Percentiles rank a stretch among this genome's conserved stretches.
phyloP scores from a whole-genome alignment of 2,329 filamentous ascomycete genomes.

The Nemania sp. region DNA sequence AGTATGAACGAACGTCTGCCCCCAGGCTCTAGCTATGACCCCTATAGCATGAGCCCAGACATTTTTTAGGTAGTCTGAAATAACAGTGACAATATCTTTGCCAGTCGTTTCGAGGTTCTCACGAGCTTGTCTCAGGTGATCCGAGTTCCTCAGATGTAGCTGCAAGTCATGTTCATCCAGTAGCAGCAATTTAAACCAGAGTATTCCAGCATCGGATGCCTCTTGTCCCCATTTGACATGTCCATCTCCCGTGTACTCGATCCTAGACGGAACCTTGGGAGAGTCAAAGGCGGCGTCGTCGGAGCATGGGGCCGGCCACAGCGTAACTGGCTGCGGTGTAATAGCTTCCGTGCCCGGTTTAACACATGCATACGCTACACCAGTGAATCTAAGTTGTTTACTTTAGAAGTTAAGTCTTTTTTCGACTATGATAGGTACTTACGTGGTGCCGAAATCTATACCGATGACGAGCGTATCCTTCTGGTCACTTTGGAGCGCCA shows the following conservation, averaged over 20 bases:
- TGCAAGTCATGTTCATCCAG: conserved; percentile 8
- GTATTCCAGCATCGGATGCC: background rate
- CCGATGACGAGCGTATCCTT: conserved; percentile 5
- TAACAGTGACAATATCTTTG: conserved; percentile 37
- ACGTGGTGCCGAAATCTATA: conserved; percentile 25
- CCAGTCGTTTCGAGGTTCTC: background rate
- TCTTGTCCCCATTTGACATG: conserved; percentile 10
- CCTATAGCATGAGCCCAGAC: conserved; percentile 42
- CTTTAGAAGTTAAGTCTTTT: background rate
- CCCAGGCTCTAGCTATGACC: conserved; percentile 36
- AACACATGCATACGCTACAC: conserved; percentile 14
- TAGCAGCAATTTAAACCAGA: conserved; percentile 20
- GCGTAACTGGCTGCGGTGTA: background rate
- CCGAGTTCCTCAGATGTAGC: conserved; percentile 19
- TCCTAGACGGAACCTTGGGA: conserved; percentile 11
- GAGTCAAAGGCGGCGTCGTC: background rate
- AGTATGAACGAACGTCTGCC: conserved; percentile 29
- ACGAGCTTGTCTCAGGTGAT: conserved; percentile 28
- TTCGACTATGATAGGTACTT: background rate
- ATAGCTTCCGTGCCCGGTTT: background rate
- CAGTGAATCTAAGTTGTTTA: conserved; percentile 15
- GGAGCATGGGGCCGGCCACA: background rate
- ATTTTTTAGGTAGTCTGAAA: conserved; percentile 40
- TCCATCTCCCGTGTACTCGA: background rate
- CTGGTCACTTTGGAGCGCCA: background rate